Base-by-base conservation (phyloP, 23 red algal genomes). In the Gracilaria domingensis region DNA sequence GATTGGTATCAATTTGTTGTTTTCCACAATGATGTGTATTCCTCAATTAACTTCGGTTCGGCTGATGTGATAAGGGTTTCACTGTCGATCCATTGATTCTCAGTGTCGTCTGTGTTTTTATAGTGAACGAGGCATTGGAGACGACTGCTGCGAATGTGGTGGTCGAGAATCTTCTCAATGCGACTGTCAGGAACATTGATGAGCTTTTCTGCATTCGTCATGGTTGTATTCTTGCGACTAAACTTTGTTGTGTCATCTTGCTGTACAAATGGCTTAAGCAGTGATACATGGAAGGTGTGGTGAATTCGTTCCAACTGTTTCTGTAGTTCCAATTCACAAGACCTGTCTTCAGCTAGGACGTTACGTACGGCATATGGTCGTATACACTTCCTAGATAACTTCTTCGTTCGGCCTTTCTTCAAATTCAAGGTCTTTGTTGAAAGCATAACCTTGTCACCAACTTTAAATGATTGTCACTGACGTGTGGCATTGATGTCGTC, bases 1-100 rank as follows among this genome's bases (percentile, higher is more conserved):
- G n/a, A n/a, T n/a, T n/a, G 55, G 42, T 4, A 45, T 11, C 4
- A 11, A 11, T 45, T 4, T 11, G 42, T 45, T 4, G 42, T 45
- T 45, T 4, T 45, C 11, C 42, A 11, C 4, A 4, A 45, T 45
- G 62, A 67, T 67, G 62, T 67, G 24, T 30, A 67, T 12, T 67
- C 33, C 11, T 67, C 62, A 16, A 67, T 67, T 11, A 67, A 11
- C 24, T 67, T 12, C 2, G n/a, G 62, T 12, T 33, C 5, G 17
- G 33, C 24, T 12, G 62, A 33, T 12, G 62, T 67, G 62, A 67
- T 67, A 25, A 30, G 26, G 2, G 62, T 67, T 9, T 67, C 16
- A 67, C 62, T 30, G 33, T 67, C 62, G 28, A 73, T 16, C 67
- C 67, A 73, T 40, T 24, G 67, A 42, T 73, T 73, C 67, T 73